Conservation (phyloP, 164 flowering plant genomes). For the Nymphaea thermarum region DNA sequence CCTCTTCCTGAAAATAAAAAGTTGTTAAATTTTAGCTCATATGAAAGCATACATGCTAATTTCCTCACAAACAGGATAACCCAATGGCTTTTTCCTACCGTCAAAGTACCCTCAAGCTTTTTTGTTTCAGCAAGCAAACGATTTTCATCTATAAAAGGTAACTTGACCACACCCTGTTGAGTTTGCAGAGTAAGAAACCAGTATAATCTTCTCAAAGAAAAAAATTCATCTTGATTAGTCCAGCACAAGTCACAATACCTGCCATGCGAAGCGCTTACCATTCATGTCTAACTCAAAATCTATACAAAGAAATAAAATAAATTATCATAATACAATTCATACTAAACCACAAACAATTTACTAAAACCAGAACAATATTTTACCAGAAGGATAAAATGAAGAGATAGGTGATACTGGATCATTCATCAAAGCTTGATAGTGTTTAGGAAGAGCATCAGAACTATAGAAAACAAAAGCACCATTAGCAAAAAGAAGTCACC, state of each 20-base stretch:
- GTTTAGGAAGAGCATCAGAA: conserved; percentile 70
- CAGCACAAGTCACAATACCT: conserved; percentile 35
- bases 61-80: background rate
- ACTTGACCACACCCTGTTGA: conserved; percentile 75
- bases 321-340: background rate
- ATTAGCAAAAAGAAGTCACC: background rate
- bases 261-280: conserved; percentile 98
- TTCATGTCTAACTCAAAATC: conserved; percentile 98
- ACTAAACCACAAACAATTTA: background rate
- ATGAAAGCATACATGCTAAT: background rate
- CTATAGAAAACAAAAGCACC: conserved; percentile 26
- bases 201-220: too few species aligned
- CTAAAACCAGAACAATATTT: conserved; percentile 1
- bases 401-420: conserved; percentile 73
- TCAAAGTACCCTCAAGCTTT: conserved; percentile 71
- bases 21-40: conserved; percentile 1
- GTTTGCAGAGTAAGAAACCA: too few species aligned
- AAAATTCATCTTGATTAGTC: background rate
- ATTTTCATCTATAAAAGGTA: conserved; percentile 91
- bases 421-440: conserved; percentile 70
- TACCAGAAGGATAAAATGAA: conserved; percentile 82
- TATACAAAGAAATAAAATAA: conserved; percentile 18
- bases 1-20: conserved; percentile 52
- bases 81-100: conserved; percentile 33
- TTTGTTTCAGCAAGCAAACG: conserved; percentile 69